Conservation (phyloP, 2,329 filamentous ascomycete species). For the Claviceps paspali region DNA sequence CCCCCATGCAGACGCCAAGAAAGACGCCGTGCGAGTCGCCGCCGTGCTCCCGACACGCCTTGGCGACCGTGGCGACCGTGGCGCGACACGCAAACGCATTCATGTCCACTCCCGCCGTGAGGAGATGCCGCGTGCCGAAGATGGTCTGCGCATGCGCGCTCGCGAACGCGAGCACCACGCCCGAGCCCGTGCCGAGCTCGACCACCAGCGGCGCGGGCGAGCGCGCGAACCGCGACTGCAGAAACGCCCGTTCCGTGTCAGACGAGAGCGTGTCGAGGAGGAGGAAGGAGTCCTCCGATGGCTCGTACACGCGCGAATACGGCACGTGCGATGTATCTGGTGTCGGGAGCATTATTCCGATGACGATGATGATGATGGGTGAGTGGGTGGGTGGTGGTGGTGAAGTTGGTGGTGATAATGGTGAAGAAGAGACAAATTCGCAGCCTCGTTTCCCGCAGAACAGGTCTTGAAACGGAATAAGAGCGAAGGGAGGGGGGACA, state of each 20-base stretch:
- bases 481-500: too few species aligned
- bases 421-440: too few species aligned
- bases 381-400: too few species aligned
- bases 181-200: slow-evolving; percentile 83
- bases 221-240: slow-evolving; percentile 43
- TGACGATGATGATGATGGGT: too few species aligned
- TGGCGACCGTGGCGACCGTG: slow-evolving; percentile 52
- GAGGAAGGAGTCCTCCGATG: slow-evolving; percentile 89
- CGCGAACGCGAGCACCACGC: slow-evolving; percentile 81
- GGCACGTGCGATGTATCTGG: slow-evolving; percentile 85
- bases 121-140: slow-evolving; percentile 54
- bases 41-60: slow-evolving; percentile 23
- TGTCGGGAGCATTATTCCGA: slow-evolving; percentile 63
- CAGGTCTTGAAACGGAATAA: too few species aligned
- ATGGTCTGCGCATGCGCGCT: slow-evolving; percentile 58
- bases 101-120: slow-evolving; percentile 69
- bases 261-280: slow-evolving; percentile 83
- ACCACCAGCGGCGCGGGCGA: slow-evolving; percentile 50
- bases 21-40: slow-evolving; percentile 31
- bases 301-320: slow-evolving; percentile 83
- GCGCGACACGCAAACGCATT: slow-evolving; percentile 72
- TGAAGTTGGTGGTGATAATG: too few species aligned
- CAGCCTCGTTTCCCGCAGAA: too few species aligned
- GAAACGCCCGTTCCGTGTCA: slow-evolving; percentile 49
- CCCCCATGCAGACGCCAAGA: slow-evolving; percentile 52